Evolutionary conservation across 176 grass and related monocot species (phyloP).

Genomic region (Carex parvula): DNA sequence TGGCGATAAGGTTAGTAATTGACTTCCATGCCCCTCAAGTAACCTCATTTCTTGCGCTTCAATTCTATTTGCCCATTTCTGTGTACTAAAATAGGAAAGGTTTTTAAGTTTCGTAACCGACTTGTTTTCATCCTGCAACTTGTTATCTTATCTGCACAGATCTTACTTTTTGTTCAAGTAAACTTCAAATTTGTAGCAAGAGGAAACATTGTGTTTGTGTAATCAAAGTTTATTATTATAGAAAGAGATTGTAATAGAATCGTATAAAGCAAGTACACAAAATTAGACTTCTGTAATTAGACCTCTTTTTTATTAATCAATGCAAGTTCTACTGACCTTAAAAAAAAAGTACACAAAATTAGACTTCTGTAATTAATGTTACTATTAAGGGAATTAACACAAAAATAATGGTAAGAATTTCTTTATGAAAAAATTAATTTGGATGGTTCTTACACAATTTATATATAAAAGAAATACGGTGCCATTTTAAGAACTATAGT

Average conservation of each 20-base stretch:
- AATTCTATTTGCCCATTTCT: conserved; percentile 3
- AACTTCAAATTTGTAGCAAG: background rate
- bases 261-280: too few relatives aligned
- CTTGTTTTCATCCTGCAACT: background rate
- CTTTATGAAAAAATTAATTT: background rate
- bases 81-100: background rate
- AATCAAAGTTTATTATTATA: background rate
- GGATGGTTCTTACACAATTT: background rate
- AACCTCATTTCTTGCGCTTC: conserved; percentile 26
- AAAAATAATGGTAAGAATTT: too few relatives aligned
- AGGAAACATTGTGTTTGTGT: background rate
- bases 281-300: too few relatives aligned
- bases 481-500: background rate
- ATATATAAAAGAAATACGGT: background rate
- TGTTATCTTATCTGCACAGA: background rate
- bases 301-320: too few relatives aligned
- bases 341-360: too few relatives aligned
- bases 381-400: too few relatives aligned
- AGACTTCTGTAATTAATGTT: too few relatives aligned
- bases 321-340: too few relatives aligned
- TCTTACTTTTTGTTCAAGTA: background rate
- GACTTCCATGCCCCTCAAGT: conserved; percentile 24
- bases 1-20: background rate
- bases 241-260: too few relatives aligned
- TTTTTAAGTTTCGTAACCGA: background rate